Evolutionary conservation across 1,139 yeast genomes (phyloP).

Genomic region (Yarrowia galli): DNA sequence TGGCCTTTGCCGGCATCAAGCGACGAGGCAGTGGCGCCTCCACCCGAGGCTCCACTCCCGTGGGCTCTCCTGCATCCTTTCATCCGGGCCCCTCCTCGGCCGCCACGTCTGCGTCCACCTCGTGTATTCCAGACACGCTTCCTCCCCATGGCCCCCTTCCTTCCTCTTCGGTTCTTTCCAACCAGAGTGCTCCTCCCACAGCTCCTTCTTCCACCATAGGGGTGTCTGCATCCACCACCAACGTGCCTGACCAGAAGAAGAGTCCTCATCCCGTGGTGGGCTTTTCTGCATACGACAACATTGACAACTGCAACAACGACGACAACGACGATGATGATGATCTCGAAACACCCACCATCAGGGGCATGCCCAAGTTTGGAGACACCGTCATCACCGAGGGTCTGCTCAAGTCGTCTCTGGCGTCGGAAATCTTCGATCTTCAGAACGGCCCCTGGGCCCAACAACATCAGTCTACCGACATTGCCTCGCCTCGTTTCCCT

Average conservation of each 20-base stretch:
- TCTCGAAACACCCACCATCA: constrained; percentile 3
- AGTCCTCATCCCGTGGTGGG: not conserved
- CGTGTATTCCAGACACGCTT: constrained; percentile 19
- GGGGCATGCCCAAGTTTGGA: constrained; percentile 17
- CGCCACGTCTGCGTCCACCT: constrained; percentile 14
- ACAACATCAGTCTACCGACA: not conserved
- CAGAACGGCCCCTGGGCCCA: constrained; percentile 35
- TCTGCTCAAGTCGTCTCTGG: constrained; percentile 20
- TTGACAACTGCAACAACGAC: not conserved
- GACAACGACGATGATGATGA: not conserved
- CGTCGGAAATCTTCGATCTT: constrained; percentile 34
- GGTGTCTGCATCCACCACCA: constrained; percentile 17
- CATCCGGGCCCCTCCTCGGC: not conserved
- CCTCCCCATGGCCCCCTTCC: not conserved
- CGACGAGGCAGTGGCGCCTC: constrained; percentile 43
- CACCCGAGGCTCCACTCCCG: constrained; percentile 19
- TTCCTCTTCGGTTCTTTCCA: constrained; percentile 1
- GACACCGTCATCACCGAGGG: constrained; percentile 35
- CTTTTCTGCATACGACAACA: not conserved
- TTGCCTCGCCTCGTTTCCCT: constrained; percentile 23
- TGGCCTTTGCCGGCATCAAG: constrained; percentile 54
- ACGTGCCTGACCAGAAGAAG: constrained; percentile 8
- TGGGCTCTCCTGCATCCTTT: constrained; percentile 32
- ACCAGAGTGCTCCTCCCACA: not conserved
- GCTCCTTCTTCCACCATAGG: no score